Evolutionary conservation across 2,329 filamentous ascomycete species (phyloP), one percentile per base, ranked within the genome.

Genomic region (Fusarium brachygibbosum): DNA sequence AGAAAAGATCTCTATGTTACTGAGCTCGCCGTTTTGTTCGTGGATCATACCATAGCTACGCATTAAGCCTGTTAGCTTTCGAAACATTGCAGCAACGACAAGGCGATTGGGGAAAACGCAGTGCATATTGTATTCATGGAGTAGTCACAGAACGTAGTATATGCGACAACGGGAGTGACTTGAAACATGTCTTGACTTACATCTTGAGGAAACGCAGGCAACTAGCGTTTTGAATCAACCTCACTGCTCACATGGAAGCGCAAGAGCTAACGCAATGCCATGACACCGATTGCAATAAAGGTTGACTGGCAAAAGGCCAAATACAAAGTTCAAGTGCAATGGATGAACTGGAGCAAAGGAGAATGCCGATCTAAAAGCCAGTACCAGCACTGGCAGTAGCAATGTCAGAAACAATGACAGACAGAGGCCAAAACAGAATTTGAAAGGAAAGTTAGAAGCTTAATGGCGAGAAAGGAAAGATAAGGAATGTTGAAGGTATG

Each of bases 351-450:
- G 34, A 21, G 25, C 19, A 59, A 55, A 63, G 37, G 31, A 56
- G 49, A 53, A 54, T 48, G 59, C 44, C 45, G 45, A 68, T 64
- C 62, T 63, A 48, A 63, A 56, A 61, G 58, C 56, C 68, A 72
- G 68, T 45, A 75, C 68, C 69, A 73, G 66, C 62, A 75, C 73
- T 53, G 35, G 68, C 68, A 66, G 42, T 41, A 52, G 28, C 16
- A 60, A 53, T 28, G 74, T 51, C 65, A 42, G 49, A 57, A 58
- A 51, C 32, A 70, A 70, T 59, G 62, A 66, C 61, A 63, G 58
- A 60, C 63, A 53, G 63, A 67, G 51, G 58, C 60, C 60, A 53
- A 70, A 57, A 69, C 25, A 58, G 61, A 65, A 62, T 52, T 35
- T 62, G 34, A 57, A 58, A 54, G 51, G 54, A 58, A 64, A 55